Evolutionary conservation across 177 flowering plant genomes (phyloP).

Genomic region (Telopea speciosissima): DNA sequence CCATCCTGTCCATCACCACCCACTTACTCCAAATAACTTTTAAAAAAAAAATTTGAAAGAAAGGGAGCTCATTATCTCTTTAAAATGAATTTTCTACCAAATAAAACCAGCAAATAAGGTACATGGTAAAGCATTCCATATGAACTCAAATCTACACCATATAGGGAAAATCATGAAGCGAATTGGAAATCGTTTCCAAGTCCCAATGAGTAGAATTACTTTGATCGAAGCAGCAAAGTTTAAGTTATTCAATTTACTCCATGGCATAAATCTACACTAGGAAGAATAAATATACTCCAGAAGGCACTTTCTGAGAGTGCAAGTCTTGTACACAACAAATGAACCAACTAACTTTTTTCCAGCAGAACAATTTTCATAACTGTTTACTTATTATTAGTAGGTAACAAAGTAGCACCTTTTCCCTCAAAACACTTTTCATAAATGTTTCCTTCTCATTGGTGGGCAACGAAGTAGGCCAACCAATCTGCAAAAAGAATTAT

Average conservation of each 20-base stretch:
- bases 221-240: not conserved
- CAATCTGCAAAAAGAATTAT: conserved; percentile 45
- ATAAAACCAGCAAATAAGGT: not conserved
- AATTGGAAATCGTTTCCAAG: not conserved
- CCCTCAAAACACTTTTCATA: conserved; percentile 55
- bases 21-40: not conserved
- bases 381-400: conserved; percentile 68
- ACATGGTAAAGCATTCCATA: not conserved
- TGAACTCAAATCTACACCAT: not conserved
- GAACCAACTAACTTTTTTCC: conserved; percentile 45
- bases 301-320: not conserved
- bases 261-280: not conserved
- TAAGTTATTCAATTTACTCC: not conserved
- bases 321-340: not conserved
- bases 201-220: not conserved
- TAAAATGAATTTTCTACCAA: too few relatives aligned
- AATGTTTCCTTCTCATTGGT: conserved; percentile 75
- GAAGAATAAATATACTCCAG: not conserved
- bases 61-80: not conserved
- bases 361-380: conserved; percentile 61
- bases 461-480: conserved; percentile 95
- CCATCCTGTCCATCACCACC: not conserved
- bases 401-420: conserved; percentile 92
- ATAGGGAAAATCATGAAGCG: not conserved
- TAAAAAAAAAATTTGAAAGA: not conserved